Percentiles rank a stretch among this genome's conserved stretches.
Evolutionary conservation across 495 filamentous ascomycete genomes (phyloP).

Genomic region (Xylaria flabelliformis): DNA sequence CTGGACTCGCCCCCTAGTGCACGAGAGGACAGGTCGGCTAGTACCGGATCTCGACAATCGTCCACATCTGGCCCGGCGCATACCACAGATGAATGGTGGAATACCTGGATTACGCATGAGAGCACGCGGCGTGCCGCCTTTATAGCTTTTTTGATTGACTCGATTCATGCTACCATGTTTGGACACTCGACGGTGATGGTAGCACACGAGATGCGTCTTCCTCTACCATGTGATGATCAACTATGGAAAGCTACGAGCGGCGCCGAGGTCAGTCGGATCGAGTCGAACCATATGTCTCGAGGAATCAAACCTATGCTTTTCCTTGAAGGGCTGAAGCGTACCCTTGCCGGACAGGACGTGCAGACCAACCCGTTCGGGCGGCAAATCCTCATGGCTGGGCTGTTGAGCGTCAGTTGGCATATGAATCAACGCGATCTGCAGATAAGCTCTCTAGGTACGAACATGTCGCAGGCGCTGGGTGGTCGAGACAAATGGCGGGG

Average conservation of each 20-base stretch:
- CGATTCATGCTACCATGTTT: conserved; percentile 97
- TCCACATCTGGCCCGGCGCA: conserved; percentile 63
- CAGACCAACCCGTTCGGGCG: conserved; percentile 93
- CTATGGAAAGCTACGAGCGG: conserved; percentile 93
- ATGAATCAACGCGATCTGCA: conserved; percentile 97
- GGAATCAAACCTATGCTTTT: conserved; percentile 89
- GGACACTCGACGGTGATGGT: conserved; percentile 98
- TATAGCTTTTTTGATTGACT: conserved; percentile 94
- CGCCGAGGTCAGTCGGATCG: conserved; percentile 85
- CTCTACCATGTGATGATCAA: conserved; percentile 91
- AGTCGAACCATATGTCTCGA: conserved; percentile 79
- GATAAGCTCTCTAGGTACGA: conserved; percentile 81
- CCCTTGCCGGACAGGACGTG: conserved; percentile 84
- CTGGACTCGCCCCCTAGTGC: conserved; percentile 86
- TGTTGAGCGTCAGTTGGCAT: conserved; percentile 95
- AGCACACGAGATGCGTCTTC: conserved; percentile 91
- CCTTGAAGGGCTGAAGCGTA: conserved; percentile 88
- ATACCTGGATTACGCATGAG: conserved; percentile 95
- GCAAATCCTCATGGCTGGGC: conserved; percentile 92
- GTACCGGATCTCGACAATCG: conserved; percentile 64
- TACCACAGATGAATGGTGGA: conserved; percentile 90
- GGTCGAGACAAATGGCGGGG: conserved; percentile 93
- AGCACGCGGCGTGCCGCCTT: conserved; percentile 90
- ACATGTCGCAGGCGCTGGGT: conserved; percentile 77
- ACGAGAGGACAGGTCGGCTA: conserved; percentile 63